Base-by-base conservation (phyloP, 352 stramenopile genomes). In the Pythium periplocum region DNA sequence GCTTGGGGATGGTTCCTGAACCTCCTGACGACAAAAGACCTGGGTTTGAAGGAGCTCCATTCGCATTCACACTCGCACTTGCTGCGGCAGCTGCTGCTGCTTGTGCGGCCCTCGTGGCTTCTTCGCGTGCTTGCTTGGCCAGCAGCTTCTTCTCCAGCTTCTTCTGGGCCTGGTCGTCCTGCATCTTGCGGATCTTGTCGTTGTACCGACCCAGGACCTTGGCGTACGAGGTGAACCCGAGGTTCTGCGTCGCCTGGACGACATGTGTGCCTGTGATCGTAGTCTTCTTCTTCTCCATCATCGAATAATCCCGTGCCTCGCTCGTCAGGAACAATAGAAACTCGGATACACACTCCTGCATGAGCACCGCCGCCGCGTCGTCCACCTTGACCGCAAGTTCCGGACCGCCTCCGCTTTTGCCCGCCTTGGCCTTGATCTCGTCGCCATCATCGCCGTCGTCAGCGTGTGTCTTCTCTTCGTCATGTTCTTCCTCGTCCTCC, bases 301-400 rank as follows among this genome's bases (percentile, higher is more conserved):
- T 53, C 3, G 76, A 69, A 8, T 83, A 60, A 56, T 92, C 83
- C n/a, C 76, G 70, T 1, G 81, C 75, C 52, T 94, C 83, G 49
- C 83, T 94, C 36, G 79, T 90, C 36, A 92, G 66, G 39, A 85
- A 94, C 39, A 94, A 47, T 9, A 94, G 52, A 48, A 94, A 94
- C 64, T 94, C 83, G 0, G 78, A 92, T 41, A 85, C 79, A 30
- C 83, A 94, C 54, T 94, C 83, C 53, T 94, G 83, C 75, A 94
- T 87, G 36, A 92, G 78, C 49, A 69, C 66, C 26, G 83, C 70
- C 2, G 83, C 83, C 31, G 86, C 78, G n/a, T 90, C 83, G 49
- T 83, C 85, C 32, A 94, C 85, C 48, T 81, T 87, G 54, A 92
- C 67, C 12, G 70, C 60, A 8, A 45, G 34, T 45, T 61, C 48